Evolutionary conservation across 2,329 filamentous ascomycete species (phyloP).

Genomic region (Phialemoniopsis sp.): DNA sequence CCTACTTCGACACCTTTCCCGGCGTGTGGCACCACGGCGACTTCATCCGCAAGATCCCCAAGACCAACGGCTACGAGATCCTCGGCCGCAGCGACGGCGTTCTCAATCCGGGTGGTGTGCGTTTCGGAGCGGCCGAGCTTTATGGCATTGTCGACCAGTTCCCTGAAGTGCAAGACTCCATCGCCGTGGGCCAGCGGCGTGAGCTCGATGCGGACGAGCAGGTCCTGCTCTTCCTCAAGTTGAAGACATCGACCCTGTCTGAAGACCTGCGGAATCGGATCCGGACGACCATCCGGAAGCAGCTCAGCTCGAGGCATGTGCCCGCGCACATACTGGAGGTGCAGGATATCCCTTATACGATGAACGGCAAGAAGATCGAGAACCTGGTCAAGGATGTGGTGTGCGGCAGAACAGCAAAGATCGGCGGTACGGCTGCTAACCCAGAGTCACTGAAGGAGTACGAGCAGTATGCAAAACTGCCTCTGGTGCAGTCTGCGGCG

Average conservation of each 20-base stretch:
- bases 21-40: conserved; percentile 41
- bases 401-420: conserved; percentile 27
- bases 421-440: conserved; percentile 32
- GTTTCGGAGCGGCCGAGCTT: conserved; percentile 40
- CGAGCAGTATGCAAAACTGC: conserved; percentile 7
- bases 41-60: conserved; percentile 34
- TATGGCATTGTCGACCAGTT: conserved; percentile 40
- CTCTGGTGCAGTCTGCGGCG: no score
- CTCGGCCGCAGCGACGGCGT: conserved; percentile 40
- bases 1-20: conserved; percentile 39
- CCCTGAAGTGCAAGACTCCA: conserved; percentile 36
- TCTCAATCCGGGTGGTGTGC: conserved; percentile 40
- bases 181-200: conserved; percentile 54
- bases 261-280: conserved; percentile 13
- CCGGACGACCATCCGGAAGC: conserved; percentile 16
- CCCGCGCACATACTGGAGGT: conserved; percentile 31
- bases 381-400: conserved; percentile 35
- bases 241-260: conserved; percentile 3
- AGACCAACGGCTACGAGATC: conserved; percentile 33
- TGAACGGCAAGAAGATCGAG: conserved; percentile 43
- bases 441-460: conserved; percentile 27
- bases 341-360: conserved; percentile 33
- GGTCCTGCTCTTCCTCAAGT: conserved; percentile 14
- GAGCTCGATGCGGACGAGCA: conserved; percentile 40
- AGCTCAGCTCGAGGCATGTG: conserved; percentile 29